Conservation (phyloP, 176 grass and related monocot species). For the Raddia distichophylla region DNA sequence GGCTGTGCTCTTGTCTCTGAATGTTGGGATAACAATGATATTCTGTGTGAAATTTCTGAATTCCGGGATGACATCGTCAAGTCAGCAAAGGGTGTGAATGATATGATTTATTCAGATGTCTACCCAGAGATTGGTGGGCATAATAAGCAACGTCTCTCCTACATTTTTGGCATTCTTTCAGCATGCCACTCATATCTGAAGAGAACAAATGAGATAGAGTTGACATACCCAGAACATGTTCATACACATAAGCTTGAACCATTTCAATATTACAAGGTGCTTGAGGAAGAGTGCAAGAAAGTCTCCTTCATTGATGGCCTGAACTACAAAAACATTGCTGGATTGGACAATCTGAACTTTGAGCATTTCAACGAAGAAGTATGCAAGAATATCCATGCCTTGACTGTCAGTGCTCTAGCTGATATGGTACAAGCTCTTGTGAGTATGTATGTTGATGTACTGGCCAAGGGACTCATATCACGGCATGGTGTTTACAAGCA, state of each 20-base stretch:
- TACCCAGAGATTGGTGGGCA: conserved; percentile 78
- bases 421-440: conserved; percentile 76
- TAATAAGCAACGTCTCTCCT: conserved; percentile 91
- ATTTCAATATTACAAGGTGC: conserved; percentile 87
- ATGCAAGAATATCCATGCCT: conserved; percentile 78
- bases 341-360: conserved; percentile 91
- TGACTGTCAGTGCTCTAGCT: conserved; percentile 66
- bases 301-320: conserved; percentile 76
- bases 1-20: conserved; percentile 80
- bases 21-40: conserved; percentile 85
- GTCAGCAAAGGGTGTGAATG: conserved; percentile 74
- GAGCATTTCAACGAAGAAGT: conserved; percentile 96
- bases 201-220: conserved; percentile 55
- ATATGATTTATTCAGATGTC: conserved; percentile 76
- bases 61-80: conserved; percentile 84
- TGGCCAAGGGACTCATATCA: conserved; percentile 81
- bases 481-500: conserved; percentile 89
- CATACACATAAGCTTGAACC: conserved; percentile 79
- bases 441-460: conserved; percentile 69
- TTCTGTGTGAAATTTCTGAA: conserved; percentile 84
- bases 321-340: conserved; percentile 93
- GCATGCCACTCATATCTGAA: conserved; percentile 73
- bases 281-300: conserved; percentile 89
- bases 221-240: conserved; percentile 66
- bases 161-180: conserved; percentile 87